Evolutionary conservation across 2,329 filamentous ascomycete genomes (phyloP), one percentile per base, ranked within the genome.

Genomic region (Magnaporthales sp.): DNA sequence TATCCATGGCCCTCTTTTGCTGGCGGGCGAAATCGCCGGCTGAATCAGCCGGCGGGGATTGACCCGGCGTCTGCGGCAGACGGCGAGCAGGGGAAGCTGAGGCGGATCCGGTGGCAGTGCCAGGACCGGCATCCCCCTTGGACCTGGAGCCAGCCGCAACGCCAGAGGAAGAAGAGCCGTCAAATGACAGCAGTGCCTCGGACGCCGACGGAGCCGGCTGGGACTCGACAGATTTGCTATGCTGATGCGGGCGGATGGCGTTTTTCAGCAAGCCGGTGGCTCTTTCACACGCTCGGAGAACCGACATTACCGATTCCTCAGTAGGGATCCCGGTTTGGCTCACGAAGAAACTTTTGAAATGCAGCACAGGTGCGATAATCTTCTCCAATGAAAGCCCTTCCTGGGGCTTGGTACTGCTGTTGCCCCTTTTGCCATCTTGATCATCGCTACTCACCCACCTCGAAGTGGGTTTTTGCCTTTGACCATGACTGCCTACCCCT

Each of bases 121-220:
- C 26, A 56, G 7, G 11, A 29, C 31, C 62, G 32, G 62, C 62
- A 46, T 56, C 32, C 46, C 63, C 63, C 63, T 46, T 29, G 26
- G 63, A 64, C 6, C 31, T 38, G 6, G 38, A 29, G 24, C 31
- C 60, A 32, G 60, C 60, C 27, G 27, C 15, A 62, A 27, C 56
- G 22, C 13, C 27, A 62, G 60, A n/a, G 19, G 60, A 26, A 19
- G 22, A 24, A 26, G 65, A 60, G 26, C 64, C 66, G 51, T 73
- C 80, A 24, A 82, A 71, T 60, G 81, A 81, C 31, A 87, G 80
- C 61, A 89, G 77, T 29, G 81, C 82, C n/a, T 58, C 54, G 46
- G 85, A 86, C 9, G 84, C 81, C 2, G 85, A 83, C 24, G 79
- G 81, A 66, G 75, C 74, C 62, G 76, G 73, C 68, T 80, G 75